These are phyloP conservation scores for Anisodus tanguticus DNA, from an alignment of 257 asterid genomes.

Conservation along the genomic window DNA sequence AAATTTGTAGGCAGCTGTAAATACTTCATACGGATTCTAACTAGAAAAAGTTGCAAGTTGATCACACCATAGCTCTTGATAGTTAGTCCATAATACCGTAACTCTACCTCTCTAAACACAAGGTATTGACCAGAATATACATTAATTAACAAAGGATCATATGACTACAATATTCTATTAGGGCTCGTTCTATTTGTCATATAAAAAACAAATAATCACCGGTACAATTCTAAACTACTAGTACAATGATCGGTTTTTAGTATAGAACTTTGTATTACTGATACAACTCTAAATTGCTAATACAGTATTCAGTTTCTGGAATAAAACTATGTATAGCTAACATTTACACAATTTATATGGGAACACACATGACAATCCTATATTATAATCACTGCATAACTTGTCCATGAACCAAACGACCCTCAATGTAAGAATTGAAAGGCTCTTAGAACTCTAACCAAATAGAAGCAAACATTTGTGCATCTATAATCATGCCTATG, in stretches of 20 bases:
- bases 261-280: constrained; percentile 8
- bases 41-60: neutral
- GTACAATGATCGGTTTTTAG: neutral
- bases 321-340: neutral
- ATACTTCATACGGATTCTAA: neutral
- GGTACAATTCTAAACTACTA: neutral
- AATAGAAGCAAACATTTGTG: neutral
- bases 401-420: neutral
- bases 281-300: neutral
- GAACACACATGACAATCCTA: neutral
- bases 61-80: constrained; percentile 22
- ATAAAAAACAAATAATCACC: neutral
- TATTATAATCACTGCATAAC: neutral
- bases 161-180: neutral
- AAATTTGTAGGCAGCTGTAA: neutral
- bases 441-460: constrained; percentile 3
- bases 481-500: constrained; percentile 13
- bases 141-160: neutral
- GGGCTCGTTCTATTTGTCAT: neutral
- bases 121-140: constrained; percentile 16
- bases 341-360: neutral
- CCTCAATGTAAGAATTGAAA: constrained; percentile 14
- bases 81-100: neutral
- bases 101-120: neutral
- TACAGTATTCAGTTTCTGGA: neutral